These are phyloP conservation scores for Leccinum subgranulosum DNA, from an alignment of 768 basidiomycete genomes.

Conservation along the genomic window DNA sequence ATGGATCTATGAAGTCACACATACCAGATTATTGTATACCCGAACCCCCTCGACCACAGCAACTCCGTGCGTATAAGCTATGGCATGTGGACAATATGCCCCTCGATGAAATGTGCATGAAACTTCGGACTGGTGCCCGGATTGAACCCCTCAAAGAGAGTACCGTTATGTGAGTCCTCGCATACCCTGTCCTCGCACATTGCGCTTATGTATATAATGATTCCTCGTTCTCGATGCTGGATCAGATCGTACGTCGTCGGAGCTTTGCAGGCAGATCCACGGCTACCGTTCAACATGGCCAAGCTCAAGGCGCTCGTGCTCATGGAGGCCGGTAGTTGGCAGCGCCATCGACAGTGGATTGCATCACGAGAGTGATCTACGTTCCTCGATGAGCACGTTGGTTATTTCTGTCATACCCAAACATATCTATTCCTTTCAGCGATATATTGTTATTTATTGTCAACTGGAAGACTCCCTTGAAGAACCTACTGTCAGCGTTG, in stretches of 20 bases:
- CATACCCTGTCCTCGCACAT: not conserved
- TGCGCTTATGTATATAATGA: not conserved
- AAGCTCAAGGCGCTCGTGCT: conserved; percentile 36
- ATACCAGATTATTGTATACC: conserved; percentile 26
- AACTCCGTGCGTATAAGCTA: conserved; percentile 43
- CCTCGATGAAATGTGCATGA: conserved; percentile 38
- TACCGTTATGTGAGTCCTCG: conserved; percentile 43
- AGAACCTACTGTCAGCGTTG: too few species aligned
- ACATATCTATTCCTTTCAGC: not conserved
- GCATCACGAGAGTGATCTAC: conserved; percentile 17
- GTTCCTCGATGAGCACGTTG: not conserved
- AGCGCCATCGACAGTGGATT: conserved; percentile 39
- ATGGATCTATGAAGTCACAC: not conserved
- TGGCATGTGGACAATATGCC: conserved; percentile 38
- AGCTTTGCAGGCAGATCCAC: conserved; percentile 38
- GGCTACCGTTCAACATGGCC: conserved; percentile 35
- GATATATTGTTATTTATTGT: not conserved
- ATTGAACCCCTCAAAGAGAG: conserved; percentile 42
- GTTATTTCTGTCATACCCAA: not conserved
- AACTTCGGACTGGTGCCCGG: conserved; percentile 28
- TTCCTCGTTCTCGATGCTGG: not conserved
- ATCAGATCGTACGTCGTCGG: conserved; percentile 42
- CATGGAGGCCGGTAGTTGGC: conserved; percentile 42
- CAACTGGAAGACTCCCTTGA: not conserved
- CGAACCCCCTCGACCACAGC: conserved; percentile 34